Base-by-base conservation (phyloP, 2,329 filamentous ascomycete genomes). In the Aureobasidium uvarum region DNA sequence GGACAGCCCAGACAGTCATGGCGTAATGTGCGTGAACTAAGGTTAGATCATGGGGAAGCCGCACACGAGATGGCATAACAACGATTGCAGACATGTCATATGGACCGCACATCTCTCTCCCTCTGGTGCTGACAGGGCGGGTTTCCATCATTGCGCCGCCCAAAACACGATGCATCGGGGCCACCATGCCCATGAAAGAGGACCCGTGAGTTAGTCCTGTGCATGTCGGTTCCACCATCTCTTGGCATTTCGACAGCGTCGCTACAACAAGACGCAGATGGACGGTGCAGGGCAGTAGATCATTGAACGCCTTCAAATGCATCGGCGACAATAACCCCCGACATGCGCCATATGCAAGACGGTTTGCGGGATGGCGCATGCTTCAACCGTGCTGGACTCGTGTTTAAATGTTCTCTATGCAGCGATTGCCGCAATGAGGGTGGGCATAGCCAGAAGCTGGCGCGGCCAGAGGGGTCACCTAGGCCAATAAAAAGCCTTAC, bases 1-100 rank as follows among this genome's bases (percentile, higher is more conserved):
- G 38, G 62, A 56, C 51, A 65, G 51, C 51, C 43, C 54, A 65
- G 51, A 50, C 43, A 58, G 45, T 59, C 63, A 65, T 65, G 63
- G 63, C 63, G 63, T 59, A 65, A 65, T 59, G 18, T 36, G 52
- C 54, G 20, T 41, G 43, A 33, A 65, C 52, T 59, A 65, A 65
- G 41, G 54, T 65, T 65, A 43, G 51, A 60, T 54, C 46, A 45
- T 63, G 60, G 60, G 46, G 60, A 38, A 54, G 36, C 60, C 60
- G 60, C 18, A 33, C 18, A 63, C 18, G 41, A 52, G 23, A 63
- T 52, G 48, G 46, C 60, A 63, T 38, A 52, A 54, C 20, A 63
- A 38, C 31, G 60, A 52, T 43, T 63, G 60, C 48, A 63, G 60
- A 54, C 48, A 52, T 63, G 60, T 54, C 60, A 63, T 63, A 63